Evolutionary conservation across 108 stramenopile species (phyloP), one percentile per base, ranked within the genome.

Genomic region (Conticribra weissflogii): DNA sequence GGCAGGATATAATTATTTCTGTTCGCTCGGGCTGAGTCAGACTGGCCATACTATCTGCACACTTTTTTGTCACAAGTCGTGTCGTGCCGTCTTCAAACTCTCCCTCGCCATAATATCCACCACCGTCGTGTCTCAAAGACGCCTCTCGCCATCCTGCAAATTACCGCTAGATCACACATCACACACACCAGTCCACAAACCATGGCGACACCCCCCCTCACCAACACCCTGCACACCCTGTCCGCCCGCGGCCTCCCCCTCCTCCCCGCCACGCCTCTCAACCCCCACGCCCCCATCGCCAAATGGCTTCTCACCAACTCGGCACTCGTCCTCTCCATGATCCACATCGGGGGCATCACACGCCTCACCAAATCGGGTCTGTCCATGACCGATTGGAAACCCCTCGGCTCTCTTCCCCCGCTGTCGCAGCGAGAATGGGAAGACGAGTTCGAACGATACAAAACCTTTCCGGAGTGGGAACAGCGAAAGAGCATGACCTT

Each of bases 381-480:
- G 53, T 87, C 85, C 80, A 99, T 99, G 99, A 98, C 97, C 16
- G 88, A 93, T 55, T 99, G 99, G 99, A 94, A 89, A 73, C 84
- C 93, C 22, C 74, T 96, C 25, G 97, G 96, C 0, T 78, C 79
- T 0, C 68, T 91, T 5, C 97, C 97, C 33, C 98, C 97, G 17
- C 71, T 84, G 9, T n/a, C 90, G 83, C 16, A 47, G 72, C 18
- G 91, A 82, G 30, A 96, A 66, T 99, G 99, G 99, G 62, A 85
- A 50, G 63, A 17, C 15, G 99, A 99, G 82, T 99, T 99, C 64
- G 92, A 84, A 21, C 81, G 97, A 18, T 99, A 99, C 87, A 98
- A 99, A 71, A 71, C 80, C 47, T 99, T 84, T 73, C 99, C 99
- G 0, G 99, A 99, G 76, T 99, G 88, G 86, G 86, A 93, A 66